phyloP scores from a whole-genome alignment of 192 early-diverging fungal species.

The Coemansia sp. region DNA sequence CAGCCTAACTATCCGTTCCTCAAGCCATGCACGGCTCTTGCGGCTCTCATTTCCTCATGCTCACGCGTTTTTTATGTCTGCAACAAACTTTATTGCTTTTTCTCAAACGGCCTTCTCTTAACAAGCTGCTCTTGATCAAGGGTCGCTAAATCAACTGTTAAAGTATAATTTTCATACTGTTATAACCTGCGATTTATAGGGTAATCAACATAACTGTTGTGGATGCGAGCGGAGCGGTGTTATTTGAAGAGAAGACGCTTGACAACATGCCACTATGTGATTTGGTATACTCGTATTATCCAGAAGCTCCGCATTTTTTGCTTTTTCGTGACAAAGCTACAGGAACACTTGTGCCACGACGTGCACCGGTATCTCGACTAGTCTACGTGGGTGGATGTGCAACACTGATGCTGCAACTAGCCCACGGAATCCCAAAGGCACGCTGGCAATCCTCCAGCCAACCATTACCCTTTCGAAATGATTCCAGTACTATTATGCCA shows the following conservation, averaged over 20 bases:
- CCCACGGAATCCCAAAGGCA: conserved; percentile 8
- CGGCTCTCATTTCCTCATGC: too few relatives aligned
- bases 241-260: conserved; percentile 19
- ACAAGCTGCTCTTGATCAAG: too few relatives aligned
- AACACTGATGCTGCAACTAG: conserved; percentile 12
- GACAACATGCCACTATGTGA: conserved; percentile 29
- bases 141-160: too few relatives aligned
- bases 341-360: conserved; percentile 21
- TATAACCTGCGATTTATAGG: conserved; percentile 3
- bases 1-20: neutral
- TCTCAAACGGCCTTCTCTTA: too few relatives aligned
- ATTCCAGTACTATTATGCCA: neutral
- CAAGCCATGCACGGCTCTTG: neutral
- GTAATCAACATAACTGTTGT: conserved; percentile 10
- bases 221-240: conserved; percentile 13
- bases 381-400: neutral
- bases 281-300: conserved; percentile 33
- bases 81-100: neutral
- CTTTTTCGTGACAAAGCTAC: conserved; percentile 29
- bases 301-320: conserved; percentile 21
- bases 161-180: too few relatives aligned
- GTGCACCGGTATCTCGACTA: conserved; percentile 13
- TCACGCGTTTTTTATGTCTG: too few relatives aligned
- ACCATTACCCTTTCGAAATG: neutral
- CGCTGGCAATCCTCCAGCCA: conserved; percentile 1